Base-by-base conservation (phyloP, 2,329 filamentous ascomycete species). In the Biscogniauxia marginata region DNA sequence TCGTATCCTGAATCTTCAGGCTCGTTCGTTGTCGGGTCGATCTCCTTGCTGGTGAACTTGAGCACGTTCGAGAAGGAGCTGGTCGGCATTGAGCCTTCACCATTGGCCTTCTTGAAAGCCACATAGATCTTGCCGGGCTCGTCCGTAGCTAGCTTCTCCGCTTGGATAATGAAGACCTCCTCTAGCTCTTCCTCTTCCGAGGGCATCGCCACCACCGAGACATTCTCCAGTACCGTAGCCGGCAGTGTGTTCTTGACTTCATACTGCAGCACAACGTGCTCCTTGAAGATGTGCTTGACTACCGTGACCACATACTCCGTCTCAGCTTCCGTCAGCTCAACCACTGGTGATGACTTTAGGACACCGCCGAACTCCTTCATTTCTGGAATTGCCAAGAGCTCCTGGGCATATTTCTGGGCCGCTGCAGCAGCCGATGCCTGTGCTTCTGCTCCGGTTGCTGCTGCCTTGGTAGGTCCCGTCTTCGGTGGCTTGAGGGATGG, bases 41-140 rank as follows among this genome's bases (percentile, higher is more conserved):
- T 95, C 76, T 99, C 95, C 78, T 97, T 98, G 79, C 89, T 95
- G 18, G 92, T 97, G 73, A 99, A 99, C 76, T 95, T 97, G 71
- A 99, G 88, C 43, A 91, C 79, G 75, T 98, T 99, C 63, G 90
- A 91, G 75, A 99, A 96, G 45, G 85, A 89, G 52, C 88, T 86
- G 20, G 89, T 81, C 4, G 92, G 87, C 73, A 96, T 88, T n/a
- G 88, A 84, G 46, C 79, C 81, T 67, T 91, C 90, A 55, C 90
- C 92, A 57, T 82, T 84, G 23, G 85, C 76, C 73, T 96, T 95
- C 76, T 89, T 90, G 80, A 99, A 97, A 2, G 92, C 92, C 44
- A 97, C 95, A 70, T 97, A 99, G 44, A 98, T 88, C 65, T 92
- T 93, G 57, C 95, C 95, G 0, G 93, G 91, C 72, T 93, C 89